These are phyloP conservation scores for Cyanodermella asteris DNA, from an alignment of 2,329 filamentous ascomycete species.

Conservation along the genomic window DNA sequence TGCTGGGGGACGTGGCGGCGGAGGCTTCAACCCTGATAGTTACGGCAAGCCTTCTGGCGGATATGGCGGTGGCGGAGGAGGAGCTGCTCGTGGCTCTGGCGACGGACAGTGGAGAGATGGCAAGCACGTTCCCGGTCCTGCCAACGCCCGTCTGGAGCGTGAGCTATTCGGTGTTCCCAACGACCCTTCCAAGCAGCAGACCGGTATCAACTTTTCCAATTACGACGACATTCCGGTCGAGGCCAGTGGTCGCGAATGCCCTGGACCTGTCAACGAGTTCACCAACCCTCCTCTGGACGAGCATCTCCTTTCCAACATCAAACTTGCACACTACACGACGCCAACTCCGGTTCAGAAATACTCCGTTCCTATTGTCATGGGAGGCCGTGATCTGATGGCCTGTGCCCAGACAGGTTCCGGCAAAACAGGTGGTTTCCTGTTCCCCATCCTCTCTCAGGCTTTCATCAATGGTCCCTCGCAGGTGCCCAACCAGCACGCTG, in stretches of 20 bases:
- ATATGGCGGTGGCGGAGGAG: constrained; percentile 30
- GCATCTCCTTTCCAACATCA: constrained; percentile 81
- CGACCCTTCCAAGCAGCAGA: constrained; percentile 86
- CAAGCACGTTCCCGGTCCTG: constrained; percentile 79
- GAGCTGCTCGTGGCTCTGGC: constrained; percentile 56
- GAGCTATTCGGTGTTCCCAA: constrained; percentile 84
- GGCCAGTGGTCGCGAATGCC: constrained; percentile 81
- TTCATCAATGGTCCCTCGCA: constrained; percentile 71
- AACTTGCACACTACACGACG: constrained; percentile 80
- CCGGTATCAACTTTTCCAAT: constrained; percentile 99
- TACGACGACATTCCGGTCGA: constrained; percentile 99
- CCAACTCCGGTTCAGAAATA: constrained; percentile 98
- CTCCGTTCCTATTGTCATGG: constrained; percentile 97
- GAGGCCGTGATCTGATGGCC: constrained; percentile 93
- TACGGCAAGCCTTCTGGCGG: constrained; percentile 33
- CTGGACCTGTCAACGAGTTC: constrained; percentile 77
- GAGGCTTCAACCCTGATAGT: constrained; percentile 35
- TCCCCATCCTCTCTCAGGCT: constrained; percentile 95
- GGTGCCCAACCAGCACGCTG: constrained; percentile 38
- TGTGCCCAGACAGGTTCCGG: constrained; percentile 99
- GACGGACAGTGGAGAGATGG: constrained; percentile 94
- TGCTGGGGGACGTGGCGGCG: too few relatives aligned
- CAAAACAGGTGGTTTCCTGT: constrained; percentile 99
- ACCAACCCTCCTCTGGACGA: constrained; percentile 88
- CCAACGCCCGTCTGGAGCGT: constrained; percentile 76